These are phyloP conservation scores for Didymella sp. DNA, from an alignment of 2,329 filamentous ascomycete genomes.

Conservation along the genomic window DNA sequence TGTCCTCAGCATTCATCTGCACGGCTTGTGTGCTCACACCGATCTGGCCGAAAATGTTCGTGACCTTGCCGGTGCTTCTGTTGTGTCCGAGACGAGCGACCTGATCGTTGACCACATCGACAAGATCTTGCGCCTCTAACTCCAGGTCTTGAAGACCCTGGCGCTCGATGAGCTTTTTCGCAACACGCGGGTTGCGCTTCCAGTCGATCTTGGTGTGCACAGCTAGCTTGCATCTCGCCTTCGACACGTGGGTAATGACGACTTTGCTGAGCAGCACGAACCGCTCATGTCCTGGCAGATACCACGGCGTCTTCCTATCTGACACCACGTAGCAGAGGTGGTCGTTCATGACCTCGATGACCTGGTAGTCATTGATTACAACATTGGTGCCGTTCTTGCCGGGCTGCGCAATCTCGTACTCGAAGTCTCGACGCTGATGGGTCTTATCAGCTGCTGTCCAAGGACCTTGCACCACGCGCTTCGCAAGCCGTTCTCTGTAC, in stretches of 20 bases:
- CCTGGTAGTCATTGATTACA: slow-evolving; percentile 79
- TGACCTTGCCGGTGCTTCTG: slow-evolving; percentile 76
- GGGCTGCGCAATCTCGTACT: slow-evolving; percentile 72
- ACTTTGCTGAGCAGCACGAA: slow-evolving; percentile 89
- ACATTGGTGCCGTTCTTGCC: slow-evolving; percentile 45
- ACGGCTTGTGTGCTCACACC: slow-evolving; percentile 72
- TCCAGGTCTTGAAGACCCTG: slow-evolving; percentile 77
- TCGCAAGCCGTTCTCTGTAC: slow-evolving; percentile 69
- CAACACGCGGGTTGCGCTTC: slow-evolving; percentile 63
- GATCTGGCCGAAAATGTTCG: slow-evolving; percentile 79
- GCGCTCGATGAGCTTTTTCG: slow-evolving; percentile 60
- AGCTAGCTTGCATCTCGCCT: slow-evolving; percentile 89
- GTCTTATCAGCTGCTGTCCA: slow-evolving; percentile 77
- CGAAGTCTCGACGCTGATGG: slow-evolving; percentile 77
- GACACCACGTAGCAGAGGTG: slow-evolving; percentile 71
- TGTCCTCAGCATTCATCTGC: slow-evolving; percentile 47
- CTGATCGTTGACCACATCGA: slow-evolving; percentile 78
- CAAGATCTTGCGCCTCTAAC: slow-evolving; percentile 75
- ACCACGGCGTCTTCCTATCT: slow-evolving; percentile 74
- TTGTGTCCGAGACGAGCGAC: slow-evolving; percentile 76
- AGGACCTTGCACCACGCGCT: slow-evolving; percentile 77
- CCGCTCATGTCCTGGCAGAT: slow-evolving; percentile 78
- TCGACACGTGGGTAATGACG: slow-evolving; percentile 90
- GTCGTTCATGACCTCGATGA: slow-evolving; percentile 71
- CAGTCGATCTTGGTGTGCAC: slow-evolving; percentile 90